Evolutionary conservation across 2,329 filamentous ascomycete species (phyloP).

Genomic region (Alternaria panax): DNA sequence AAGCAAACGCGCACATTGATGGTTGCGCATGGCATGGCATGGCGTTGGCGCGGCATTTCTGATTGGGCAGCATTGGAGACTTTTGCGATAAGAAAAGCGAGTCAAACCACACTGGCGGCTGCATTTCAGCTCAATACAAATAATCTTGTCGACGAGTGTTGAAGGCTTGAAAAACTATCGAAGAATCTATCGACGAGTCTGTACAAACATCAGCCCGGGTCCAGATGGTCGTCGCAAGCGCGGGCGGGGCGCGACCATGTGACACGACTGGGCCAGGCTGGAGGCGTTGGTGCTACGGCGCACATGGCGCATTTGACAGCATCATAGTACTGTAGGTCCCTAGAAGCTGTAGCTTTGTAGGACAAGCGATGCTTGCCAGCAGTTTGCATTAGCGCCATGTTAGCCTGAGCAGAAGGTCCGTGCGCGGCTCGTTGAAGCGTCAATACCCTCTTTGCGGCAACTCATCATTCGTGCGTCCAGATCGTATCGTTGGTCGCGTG

Average conservation of each 20-base stretch:
- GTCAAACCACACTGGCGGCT: background rate
- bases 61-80: conserved; percentile 7
- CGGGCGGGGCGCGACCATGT: background rate
- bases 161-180: conserved; percentile 2
- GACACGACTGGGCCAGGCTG: conserved; percentile 5
- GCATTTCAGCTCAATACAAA: background rate
- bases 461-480: conserved; percentile 16
- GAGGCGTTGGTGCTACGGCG: conserved; percentile 7
- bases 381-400: conserved; percentile 20
- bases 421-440: conserved; percentile 5
- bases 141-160: background rate
- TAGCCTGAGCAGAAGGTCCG: conserved; percentile 11
- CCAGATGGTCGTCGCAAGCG: conserved; percentile 5
- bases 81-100: background rate
- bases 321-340: conserved; percentile 3
- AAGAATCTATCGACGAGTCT: conserved; percentile 2
- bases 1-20: conserved; percentile 10
- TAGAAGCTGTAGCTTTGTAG: background rate
- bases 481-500: conserved; percentile 3
- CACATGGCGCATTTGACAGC: conserved; percentile 5
- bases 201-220: background rate
- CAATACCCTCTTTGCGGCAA: conserved; percentile 6
- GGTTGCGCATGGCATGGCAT: conserved; percentile 25
- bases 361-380: conserved; percentile 10
- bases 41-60: conserved; percentile 31